Evolutionary conservation across 2,329 filamentous ascomycete species (phyloP), one percentile per base, ranked within the genome.

Genomic region (Fusarium sp.): DNA sequence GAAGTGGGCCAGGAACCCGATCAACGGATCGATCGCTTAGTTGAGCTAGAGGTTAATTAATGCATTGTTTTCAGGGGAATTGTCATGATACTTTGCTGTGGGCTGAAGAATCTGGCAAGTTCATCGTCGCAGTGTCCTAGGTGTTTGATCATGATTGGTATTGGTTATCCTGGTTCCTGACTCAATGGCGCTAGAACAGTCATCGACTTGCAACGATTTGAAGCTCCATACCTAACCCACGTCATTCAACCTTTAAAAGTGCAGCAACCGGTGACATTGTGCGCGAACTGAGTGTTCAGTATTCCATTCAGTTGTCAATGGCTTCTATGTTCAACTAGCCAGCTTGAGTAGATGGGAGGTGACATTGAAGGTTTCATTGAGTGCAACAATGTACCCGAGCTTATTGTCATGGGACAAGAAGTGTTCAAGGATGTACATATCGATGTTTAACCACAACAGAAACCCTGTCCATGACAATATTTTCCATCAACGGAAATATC

Each of bases 1-100:
- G 44, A 42, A 56, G 62, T 66, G 52, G 66, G 60, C 29, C 59
- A 53, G 55, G 66, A 51, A 70, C 53, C 22, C n/a, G 43, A 42
- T 56, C 27, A 44, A 40, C 11, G 30, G 43, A 50, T 22, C n/a
- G 24, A 63, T 42, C 40, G 7, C 18, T 51, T 20, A 16, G 18
- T 15, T 27, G 42, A 50, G 49, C 40, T 42, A 65, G 24, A 38
- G 27, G 7, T 27, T 6, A 50, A 42, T 56, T 49, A 11, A 42
- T n/a, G n/a, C 16, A n/a, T 54, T 43, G 29, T 16, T 16, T 22
- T n/a, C 51, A 47, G 27, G 43, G 43, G 20, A 30, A 51, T 58
- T 22, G 46, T 27, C 20, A 40, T 25, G 32, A 22, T 42, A 14
- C 5, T 24, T 9, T 27, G 27, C 10, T 3, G n/a, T 18, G 11